Base-by-base conservation (phyloP, 139 green algal genomes). In the Chlamydomonas sp. region DNA sequence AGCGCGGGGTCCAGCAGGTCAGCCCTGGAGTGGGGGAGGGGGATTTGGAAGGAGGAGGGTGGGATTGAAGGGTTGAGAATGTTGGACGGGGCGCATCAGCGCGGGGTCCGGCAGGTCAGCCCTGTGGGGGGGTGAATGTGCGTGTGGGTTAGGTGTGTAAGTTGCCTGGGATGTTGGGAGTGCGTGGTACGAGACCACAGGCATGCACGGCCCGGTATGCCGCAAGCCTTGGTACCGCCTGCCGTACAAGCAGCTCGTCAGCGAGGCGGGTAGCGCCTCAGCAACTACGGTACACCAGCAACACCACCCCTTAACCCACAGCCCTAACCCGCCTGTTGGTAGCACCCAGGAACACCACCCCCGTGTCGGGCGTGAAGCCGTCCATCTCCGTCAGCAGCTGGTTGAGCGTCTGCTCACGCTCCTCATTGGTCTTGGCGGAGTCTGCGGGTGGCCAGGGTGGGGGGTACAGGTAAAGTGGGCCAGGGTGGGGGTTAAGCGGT, bases 361-460 rank as follows among this genome's bases (percentile, higher is more conserved):
- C 98, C 2, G 87, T 92, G 85, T 97, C 96, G 17, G 96, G 97
- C 12, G 96, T 97, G 92, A 99, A 99, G 64, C 98, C 98, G 89
- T 99, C 98, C 93, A 99, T 99, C 93, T 99, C 98, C 0, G 96
- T 97, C 75, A 99, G 93, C 89, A 99, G 94, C 95, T 99, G 98
- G 90, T 99, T 99, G 20, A 99, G 93, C 74, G 98, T 99, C 94
- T 99, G 92, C 89, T 95, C 92, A 58, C 92, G 92, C 88, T 95
- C 92, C 89, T 95, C 92, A 71, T 95, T 93, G 63, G 91, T 91
- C 68, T 93, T 91, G 83, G 31, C 58, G 8, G 64, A 84, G 77
- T 89, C 75, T 74, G 76, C 0, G n/a, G 60, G 9, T 68, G 20
- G 57, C 4, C 3, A 5, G 66, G 67, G 60, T 7, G 17, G 14